Evolutionary conservation across 2,329 filamentous ascomycete species (phyloP).

Genomic region (Monosporascus sp.): DNA sequence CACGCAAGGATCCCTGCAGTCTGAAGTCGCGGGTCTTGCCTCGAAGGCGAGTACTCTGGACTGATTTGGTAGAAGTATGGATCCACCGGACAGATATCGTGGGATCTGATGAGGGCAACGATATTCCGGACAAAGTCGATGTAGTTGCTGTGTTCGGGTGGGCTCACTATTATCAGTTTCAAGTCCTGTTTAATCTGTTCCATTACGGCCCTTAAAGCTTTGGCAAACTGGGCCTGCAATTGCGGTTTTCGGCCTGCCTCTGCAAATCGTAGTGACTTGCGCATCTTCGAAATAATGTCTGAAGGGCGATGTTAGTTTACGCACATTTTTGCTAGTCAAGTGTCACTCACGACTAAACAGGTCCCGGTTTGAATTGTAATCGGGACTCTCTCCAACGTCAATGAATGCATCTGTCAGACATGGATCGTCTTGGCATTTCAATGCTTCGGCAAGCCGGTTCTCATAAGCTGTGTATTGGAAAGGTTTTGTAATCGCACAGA

Average conservation of each 20-base stretch:
- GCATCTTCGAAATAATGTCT: slow-evolving; percentile 45
- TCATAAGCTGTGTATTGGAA: slow-evolving; percentile 41
- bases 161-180: slow-evolving; percentile 28
- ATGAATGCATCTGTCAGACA: slow-evolving; percentile 38
- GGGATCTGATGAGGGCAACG: slow-evolving; percentile 48
- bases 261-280: slow-evolving; percentile 38
- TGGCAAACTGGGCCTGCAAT: slow-evolving; percentile 36
- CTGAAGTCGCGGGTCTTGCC: slow-evolving; percentile 51
- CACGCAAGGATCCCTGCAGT: slow-evolving; percentile 52
- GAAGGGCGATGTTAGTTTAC: slow-evolving; percentile 5
- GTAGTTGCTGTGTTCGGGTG: slow-evolving; percentile 39
- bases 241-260: slow-evolving; percentile 29
- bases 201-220: slow-evolving; percentile 43
- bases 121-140: slow-evolving; percentile 48
- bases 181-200: slow-evolving; percentile 50
- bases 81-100: slow-evolving; percentile 51
- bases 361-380: slow-evolving; percentile 44
- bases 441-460: slow-evolving; percentile 41
- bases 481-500: slow-evolving; percentile 48
- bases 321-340: not conserved
- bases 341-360: slow-evolving; percentile 42
- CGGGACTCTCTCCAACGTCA: slow-evolving; percentile 32
- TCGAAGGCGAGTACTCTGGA: slow-evolving; percentile 49
- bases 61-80: slow-evolving; percentile 53
- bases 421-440: slow-evolving; percentile 36